A percentile compares a stretch with the other conserved stretches of the same genome.
Evolutionary conservation across 1,139 yeast species (phyloP).

Genomic region (Saccharomyces hybrid): DNA sequence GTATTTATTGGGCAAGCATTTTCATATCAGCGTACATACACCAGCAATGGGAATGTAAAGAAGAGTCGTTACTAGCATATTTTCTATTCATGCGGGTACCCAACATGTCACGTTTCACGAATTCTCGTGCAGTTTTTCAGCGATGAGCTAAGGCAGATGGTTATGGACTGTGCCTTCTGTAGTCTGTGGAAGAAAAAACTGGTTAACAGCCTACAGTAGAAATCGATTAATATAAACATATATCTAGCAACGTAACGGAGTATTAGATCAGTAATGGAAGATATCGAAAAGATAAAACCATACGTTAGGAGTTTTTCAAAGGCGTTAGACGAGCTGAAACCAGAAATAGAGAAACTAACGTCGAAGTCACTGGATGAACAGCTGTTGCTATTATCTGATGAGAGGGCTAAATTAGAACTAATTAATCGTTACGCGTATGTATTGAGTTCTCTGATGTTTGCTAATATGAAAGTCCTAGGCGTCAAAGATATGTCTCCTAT

Average conservation of each 20-base stretch:
- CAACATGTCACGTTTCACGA: neutral
- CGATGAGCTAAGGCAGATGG: neutral
- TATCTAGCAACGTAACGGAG: neutral
- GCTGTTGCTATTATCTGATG: conserved; percentile 16
- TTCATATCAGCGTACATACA: neutral
- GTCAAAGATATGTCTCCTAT: conserved; percentile 38
- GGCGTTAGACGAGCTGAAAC: conserved; percentile 17
- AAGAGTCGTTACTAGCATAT: neutral
- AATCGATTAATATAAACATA: neutral
- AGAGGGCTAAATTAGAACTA: conserved; percentile 19
- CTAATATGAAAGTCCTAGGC: conserved; percentile 24
- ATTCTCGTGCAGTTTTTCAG: neutral
- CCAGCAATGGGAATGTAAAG: neutral
- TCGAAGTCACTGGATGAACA: conserved; percentile 25
- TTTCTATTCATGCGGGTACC: neutral
- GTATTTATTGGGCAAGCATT: neutral
- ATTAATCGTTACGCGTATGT: conserved; percentile 26
- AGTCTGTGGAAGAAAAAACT: neutral
- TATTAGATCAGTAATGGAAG: conserved; percentile 19
- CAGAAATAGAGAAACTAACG: conserved; percentile 17
- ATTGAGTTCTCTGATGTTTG: conserved; percentile 26
- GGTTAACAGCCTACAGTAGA: neutral
- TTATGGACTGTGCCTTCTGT: neutral
- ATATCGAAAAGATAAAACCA: conserved; percentile 25
- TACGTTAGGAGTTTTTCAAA: conserved; percentile 21